Evolutionary conservation across 768 basidiomycete species (phyloP).

Genomic region (Tulasnella sp.): DNA sequence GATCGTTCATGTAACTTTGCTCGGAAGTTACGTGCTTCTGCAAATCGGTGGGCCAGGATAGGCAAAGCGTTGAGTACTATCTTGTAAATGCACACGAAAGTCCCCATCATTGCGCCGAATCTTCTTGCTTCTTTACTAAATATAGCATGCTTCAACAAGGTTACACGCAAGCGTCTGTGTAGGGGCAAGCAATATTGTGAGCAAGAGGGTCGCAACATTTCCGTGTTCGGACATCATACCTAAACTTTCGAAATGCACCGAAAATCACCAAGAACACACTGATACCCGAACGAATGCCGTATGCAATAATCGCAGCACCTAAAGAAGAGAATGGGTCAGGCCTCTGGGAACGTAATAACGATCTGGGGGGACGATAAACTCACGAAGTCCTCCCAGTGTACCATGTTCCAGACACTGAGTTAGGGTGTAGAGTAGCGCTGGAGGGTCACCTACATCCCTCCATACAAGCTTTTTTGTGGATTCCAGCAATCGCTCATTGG

Average conservation of each 20-base stretch:
- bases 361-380: constrained; percentile 25
- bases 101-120: constrained; percentile 58
- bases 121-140: constrained; percentile 73
- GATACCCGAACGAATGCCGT: constrained; percentile 67
- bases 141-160: constrained; percentile 64
- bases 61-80: constrained; percentile 66
- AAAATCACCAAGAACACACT: constrained; percentile 71
- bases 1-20: neutral
- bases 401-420: constrained; percentile 62
- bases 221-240: constrained; percentile 34
- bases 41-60: constrained; percentile 35
- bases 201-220: neutral
- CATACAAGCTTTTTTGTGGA: constrained; percentile 64
- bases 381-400: constrained; percentile 53
- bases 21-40: constrained; percentile 24
- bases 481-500: constrained; percentile 52
- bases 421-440: constrained; percentile 48
- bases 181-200: neutral
- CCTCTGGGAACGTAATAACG: neutral
- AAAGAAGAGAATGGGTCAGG: constrained; percentile 2
- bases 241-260: constrained; percentile 50
- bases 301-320: constrained; percentile 76
- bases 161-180: constrained; percentile 46
- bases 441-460: constrained; percentile 66
- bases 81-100: constrained; percentile 59